Base-by-base conservation (phyloP, 192 early-diverging fungal species). In the Chytriomyces sp. region DNA sequence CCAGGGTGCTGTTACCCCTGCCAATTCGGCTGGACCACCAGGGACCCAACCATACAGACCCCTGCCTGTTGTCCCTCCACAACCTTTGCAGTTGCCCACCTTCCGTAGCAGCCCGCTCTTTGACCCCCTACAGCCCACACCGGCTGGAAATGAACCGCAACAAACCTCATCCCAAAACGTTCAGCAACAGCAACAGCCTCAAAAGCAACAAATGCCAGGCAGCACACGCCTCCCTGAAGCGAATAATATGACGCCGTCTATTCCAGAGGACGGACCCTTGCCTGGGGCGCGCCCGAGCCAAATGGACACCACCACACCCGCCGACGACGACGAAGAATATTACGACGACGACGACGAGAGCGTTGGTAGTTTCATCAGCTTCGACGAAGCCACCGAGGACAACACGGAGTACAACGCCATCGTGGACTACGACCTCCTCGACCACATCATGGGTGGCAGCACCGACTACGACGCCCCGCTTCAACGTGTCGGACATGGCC, bases 381-480 rank as follows among this genome's bases (percentile, higher is more conserved):
- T 77, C 36, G 78, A 82, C 49, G 81, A 82, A 26, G 78, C 74
- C 39, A 72, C 74, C 0, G 69, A 74, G 32, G 62, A 66, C 59
- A 80, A 80, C 58, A 80, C 81, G 28, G 73, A 75, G 37, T 59
- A 77, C 32, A 82, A 82, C 38, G 78, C 81, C 6, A 63, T 80
- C 55, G 59, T 78, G 2, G 75, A 79, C 26, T 59, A 52, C 56
- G 80, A 75, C 6, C 26, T 78, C 34, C 37, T 72, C 25, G 72
- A 70, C 36, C 14, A 60, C 55, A 64, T 80, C 39, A 74, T 64
- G 62, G 73, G 73, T 28, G 73, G 73, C 5, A 68, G 65, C 19
- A 68, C 65, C 7, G 73, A 74, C 41, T 64, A 74, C 39, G 73
- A 74, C 54, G 73, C 73, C 7, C 59, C 52, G 1, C 4, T 74